phyloP scores from a whole-genome alignment of 1,139 yeast genomes.

The Blastobotrys proliferans region DNA sequence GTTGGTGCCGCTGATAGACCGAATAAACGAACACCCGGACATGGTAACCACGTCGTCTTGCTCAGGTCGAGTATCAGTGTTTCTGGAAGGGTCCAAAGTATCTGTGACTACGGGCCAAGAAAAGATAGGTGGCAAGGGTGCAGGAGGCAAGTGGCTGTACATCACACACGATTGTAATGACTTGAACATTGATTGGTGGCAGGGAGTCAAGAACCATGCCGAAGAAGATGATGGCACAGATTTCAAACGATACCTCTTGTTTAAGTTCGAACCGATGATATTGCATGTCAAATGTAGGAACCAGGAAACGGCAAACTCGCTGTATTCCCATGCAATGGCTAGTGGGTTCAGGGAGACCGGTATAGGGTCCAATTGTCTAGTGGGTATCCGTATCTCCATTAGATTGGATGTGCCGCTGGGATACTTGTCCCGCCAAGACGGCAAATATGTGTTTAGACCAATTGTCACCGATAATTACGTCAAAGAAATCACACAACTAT shows the following conservation, averaged over 20 bases:
- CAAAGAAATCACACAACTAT: slow-evolving; percentile 40
- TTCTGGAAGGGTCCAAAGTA: slow-evolving; percentile 55
- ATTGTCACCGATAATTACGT: slow-evolving; percentile 52
- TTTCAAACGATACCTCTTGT: slow-evolving; percentile 54
- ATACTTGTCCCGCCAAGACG: slow-evolving; percentile 31
- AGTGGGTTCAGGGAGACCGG: slow-evolving; percentile 89
- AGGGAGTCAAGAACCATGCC: slow-evolving; percentile 4
- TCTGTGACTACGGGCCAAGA: slow-evolving; percentile 1
- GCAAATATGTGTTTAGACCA: slow-evolving; percentile 23
- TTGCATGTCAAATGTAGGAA: slow-evolving; percentile 77
- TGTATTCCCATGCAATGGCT: slow-evolving; percentile 70
- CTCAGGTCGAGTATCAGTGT: slow-evolving; percentile 81
- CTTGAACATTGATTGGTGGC: slow-evolving; percentile 49
- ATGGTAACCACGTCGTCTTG: slow-evolving; percentile 88
- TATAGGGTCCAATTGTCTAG: slow-evolving; percentile 73
- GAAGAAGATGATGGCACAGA: slow-evolving; percentile 12
- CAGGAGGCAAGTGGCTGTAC: slow-evolving; percentile 80
- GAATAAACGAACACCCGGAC: slow-evolving; percentile 58
- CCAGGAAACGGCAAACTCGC: slow-evolving; percentile 50
- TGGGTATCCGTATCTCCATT: slow-evolving; percentile 70
- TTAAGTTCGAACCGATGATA: slow-evolving; percentile 80
- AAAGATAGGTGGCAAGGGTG: slow-evolving; percentile 79
- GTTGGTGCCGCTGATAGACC: slow-evolving; percentile 64
- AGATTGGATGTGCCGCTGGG: slow-evolving; percentile 74
- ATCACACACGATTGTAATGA: slow-evolving; percentile 60